Percentiles rank a stretch among this genome's conserved stretches.
phyloP scores from a whole-genome alignment of 441 rosid genomes.

The Jatropha podagrica region DNA sequence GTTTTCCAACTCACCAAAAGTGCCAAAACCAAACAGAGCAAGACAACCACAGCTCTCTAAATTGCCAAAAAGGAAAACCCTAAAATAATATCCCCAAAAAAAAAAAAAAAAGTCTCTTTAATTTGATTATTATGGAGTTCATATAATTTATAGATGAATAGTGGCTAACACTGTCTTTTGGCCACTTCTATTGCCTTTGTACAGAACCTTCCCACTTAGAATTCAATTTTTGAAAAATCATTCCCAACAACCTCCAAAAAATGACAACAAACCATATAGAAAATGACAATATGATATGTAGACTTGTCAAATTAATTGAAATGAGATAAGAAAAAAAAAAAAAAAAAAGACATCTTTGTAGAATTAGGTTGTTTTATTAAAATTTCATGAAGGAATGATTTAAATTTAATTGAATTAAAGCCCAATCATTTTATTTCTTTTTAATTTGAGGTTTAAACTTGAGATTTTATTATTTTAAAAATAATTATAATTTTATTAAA shows the following conservation, averaged over 20 bases:
- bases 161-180: background rate
- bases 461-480: no score
- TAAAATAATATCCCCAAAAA: no score
- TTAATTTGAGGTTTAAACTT: no score
- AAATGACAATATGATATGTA: background rate
- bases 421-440: no score
- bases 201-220: conserved; percentile 9
- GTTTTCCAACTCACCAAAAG: background rate
- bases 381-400: no score
- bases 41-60: conserved; percentile 7
- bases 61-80: background rate
- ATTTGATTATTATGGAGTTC: background rate
- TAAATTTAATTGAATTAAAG: no score
- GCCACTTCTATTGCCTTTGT: background rate
- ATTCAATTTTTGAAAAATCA: background rate
- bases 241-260: background rate
- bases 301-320: background rate
- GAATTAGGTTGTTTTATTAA: no score
- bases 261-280: conserved; percentile 1
- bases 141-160: background rate
- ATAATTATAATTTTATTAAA: no score
- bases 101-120: background rate
- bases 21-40: background rate
- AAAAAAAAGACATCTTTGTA: no score
- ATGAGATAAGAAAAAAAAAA: no score